These are phyloP conservation scores for Ensete glaucum DNA, from an alignment of 176 grass and related monocot genomes.

Conservation along the genomic window DNA sequence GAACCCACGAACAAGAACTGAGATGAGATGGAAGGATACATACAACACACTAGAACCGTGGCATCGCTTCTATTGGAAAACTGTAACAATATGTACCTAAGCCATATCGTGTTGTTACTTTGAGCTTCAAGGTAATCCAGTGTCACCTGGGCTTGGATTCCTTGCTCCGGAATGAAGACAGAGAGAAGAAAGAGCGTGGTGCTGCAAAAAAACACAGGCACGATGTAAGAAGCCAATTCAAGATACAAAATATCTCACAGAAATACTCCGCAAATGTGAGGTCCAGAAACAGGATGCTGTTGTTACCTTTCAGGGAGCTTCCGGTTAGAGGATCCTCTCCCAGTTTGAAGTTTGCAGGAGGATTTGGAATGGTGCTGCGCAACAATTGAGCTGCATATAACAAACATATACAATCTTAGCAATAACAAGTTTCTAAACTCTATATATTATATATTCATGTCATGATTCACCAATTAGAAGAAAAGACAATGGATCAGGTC, in stretches of 20 bases:
- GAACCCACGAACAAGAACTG: background rate
- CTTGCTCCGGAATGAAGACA: conserved; percentile 84
- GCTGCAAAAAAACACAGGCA: conserved; percentile 40
- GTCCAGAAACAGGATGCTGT: background rate
- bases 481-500: background rate
- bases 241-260: background rate
- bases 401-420: conserved; percentile 18
- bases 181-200: conserved; percentile 91
- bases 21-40: background rate
- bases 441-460: background rate
- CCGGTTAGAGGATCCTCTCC: conserved; percentile 83
- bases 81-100: background rate
- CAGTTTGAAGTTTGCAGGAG: conserved; percentile 76
- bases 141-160: conserved; percentile 82
- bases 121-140: conserved; percentile 11
- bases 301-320: conserved; percentile 77
- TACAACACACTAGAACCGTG: conserved; percentile 11
- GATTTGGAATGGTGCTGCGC: conserved; percentile 66
- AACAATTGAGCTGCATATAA: conserved; percentile 71
- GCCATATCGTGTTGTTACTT: conserved; percentile 1
- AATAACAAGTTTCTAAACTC: conserved; percentile 4
- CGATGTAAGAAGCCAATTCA: background rate
- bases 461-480: background rate
- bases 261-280: background rate
- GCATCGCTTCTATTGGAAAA: conserved; percentile 34